These are phyloP conservation scores for Dactylellina haptotyla DNA, from an alignment of 2,329 filamentous ascomycete species.

Conservation along the genomic window DNA sequence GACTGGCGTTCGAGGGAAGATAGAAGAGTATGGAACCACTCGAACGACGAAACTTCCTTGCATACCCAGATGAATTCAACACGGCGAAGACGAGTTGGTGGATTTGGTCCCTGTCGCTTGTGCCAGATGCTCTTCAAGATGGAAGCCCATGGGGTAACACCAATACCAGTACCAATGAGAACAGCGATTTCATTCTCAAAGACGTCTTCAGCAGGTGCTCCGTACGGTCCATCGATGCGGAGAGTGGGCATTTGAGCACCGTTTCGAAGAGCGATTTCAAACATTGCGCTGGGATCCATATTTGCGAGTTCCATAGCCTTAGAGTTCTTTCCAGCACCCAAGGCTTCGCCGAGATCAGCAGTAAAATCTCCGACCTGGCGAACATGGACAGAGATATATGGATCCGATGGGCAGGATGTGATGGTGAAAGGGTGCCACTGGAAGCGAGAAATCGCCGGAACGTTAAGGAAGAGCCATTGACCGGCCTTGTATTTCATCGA, in stretches of 20 bases:
- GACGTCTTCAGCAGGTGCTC: slow-evolving; percentile 95
- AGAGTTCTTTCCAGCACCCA: slow-evolving; percentile 82
- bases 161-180: slow-evolving; percentile 85
- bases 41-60: slow-evolving; percentile 93
- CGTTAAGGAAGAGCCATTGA: slow-evolving; percentile 96
- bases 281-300: slow-evolving; percentile 94
- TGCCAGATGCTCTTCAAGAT: slow-evolving; percentile 99
- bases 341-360: slow-evolving; percentile 86
- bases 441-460: slow-evolving; percentile 84
- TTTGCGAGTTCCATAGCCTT: slow-evolving; percentile 90
- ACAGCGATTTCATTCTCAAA: slow-evolving; percentile 92
- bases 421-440: slow-evolving; percentile 99
- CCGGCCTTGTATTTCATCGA: slow-evolving; percentile 98
- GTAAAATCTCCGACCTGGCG: slow-evolving; percentile 98
- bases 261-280: slow-evolving; percentile 93
- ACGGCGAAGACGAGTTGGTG: slow-evolving; percentile 85
- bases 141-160: slow-evolving; percentile 85
- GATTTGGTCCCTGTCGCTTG: slow-evolving; percentile 86
- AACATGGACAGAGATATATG: slow-evolving; percentile 92
- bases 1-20: slow-evolving; percentile 90
- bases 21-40: slow-evolving; percentile 97
- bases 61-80: slow-evolving; percentile 99
- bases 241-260: slow-evolving; percentile 90
- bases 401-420: slow-evolving; percentile 95
- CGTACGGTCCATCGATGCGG: slow-evolving; percentile 93